A percentile compares a stretch with the other conserved stretches of the same genome.
phyloP scores from a whole-genome alignment of 1,284 basidiomycete species.

The Chalciporus sp. region DNA sequence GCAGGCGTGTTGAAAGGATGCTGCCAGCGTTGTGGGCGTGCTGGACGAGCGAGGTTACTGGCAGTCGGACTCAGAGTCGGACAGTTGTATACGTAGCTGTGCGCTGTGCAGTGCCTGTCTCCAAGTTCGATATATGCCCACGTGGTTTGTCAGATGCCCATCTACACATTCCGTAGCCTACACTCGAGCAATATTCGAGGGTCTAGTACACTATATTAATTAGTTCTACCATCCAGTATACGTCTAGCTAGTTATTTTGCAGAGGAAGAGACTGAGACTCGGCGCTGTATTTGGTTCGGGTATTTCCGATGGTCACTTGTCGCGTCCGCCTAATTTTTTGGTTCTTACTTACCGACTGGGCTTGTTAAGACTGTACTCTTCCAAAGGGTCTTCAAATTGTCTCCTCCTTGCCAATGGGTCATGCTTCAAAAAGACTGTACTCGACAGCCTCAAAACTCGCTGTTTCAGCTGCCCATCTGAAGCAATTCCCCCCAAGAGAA shows the following conservation, averaged over 20 bases:
- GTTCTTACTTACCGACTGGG: constrained; percentile 35
- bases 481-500: constrained; percentile 65
- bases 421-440: constrained; percentile 61
- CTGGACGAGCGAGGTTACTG: constrained; percentile 50
- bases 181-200: neutral
- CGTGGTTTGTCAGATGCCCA: no score
- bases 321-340: constrained; percentile 22
- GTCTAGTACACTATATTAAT: neutral
- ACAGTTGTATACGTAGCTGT: no score
- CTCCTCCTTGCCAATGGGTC: constrained; percentile 44
- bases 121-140: no score
- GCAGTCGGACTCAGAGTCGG: no score
- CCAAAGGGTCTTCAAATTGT: constrained; percentile 50
- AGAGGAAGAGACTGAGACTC: neutral
- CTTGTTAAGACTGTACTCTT: constrained; percentile 62
- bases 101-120: no score
- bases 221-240: neutral
- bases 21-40: constrained; percentile 43
- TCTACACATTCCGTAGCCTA: neutral
- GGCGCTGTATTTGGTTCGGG: neutral
- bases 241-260: neutral
- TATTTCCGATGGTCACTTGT: constrained; percentile 5
- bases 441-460: constrained; percentile 58
- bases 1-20: neutral
- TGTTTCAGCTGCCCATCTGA: constrained; percentile 54